These are phyloP conservation scores for Pisolithus albus DNA, from an alignment of 768 basidiomycete species.

Conservation along the genomic window DNA sequence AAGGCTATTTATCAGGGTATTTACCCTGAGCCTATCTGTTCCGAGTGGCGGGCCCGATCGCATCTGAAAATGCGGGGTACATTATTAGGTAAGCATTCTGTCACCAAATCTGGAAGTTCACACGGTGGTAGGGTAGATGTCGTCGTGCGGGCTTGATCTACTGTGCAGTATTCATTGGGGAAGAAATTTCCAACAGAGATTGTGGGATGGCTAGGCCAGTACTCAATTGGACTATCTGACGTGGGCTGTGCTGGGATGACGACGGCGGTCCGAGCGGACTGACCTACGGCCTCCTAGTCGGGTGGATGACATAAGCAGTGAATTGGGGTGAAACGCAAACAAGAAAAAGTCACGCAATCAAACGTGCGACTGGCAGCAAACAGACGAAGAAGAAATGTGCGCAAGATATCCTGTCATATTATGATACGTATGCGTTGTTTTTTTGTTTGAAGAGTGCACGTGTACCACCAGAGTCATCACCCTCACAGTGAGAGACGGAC, in stretches of 20 bases:
- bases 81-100: neutral
- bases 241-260: neutral
- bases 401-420: neutral
- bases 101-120: neutral
- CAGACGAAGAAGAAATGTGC: neutral
- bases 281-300: no score
- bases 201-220: neutral
- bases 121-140: neutral
- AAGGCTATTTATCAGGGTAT: no score
- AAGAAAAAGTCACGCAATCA: slow-evolving; percentile 7
- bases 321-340: neutral
- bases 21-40: no score
- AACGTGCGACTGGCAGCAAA: slow-evolving; percentile 9
- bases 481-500: neutral
- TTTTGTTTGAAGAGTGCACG: neutral
- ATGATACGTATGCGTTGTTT: neutral
- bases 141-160: neutral
- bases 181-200: neutral
- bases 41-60: neutral
- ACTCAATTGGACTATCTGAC: neutral
- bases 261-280: neutral
- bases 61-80: neutral
- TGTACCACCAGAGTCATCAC: neutral
- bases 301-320: neutral
- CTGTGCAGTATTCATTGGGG: neutral